Base-by-base conservation (phyloP, 78 protist genomes). In the Guillardia theta region DNA sequence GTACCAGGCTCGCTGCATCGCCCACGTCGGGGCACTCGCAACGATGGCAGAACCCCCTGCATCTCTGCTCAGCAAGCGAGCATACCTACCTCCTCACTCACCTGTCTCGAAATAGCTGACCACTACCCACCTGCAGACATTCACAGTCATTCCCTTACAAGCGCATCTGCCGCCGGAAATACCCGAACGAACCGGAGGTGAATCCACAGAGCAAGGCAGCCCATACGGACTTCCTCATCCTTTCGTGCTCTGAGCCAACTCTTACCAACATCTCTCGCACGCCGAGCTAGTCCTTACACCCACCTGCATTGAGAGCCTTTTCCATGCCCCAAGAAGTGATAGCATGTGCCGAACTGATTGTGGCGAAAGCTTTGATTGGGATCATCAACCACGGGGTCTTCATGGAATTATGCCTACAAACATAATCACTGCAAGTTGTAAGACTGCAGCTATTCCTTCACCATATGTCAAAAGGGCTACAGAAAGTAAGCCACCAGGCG, bases 181-280 rank as follows among this genome's bases (percentile, higher is more conserved):
- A 70, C 87, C 87, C 87, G 87, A 70, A 70, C 47, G 45, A 70
- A 43, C 39, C 0, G 45, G 87, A 70, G 87, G 37, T 37, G 87
- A 36, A 70, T 10, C 87, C 87, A 43, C 87, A 70, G 87, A 43
- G 47, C 5, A 70, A 43, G 30, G 87, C 87, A 10, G 39, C 87
- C 87, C 87, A 70, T 43, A 70, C 87, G 47, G 87, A 70, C 87
- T 27, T 15, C 44, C 87, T 37, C 87, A 70, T 70, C 87, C 44
- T 0, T 43, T 22, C 45, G 87, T 70, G 87, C 87, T 70, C 87
- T 70, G 87, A 37, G 9, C 87, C 87, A 37, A 6, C 78, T 12
- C 36, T 64, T 33, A 36, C 39, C 87, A 15, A 12, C 41, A 37
- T 15, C 87, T 1, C 44, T 36, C 87, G 22, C 87, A 1, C 87